phyloP scores from a whole-genome alignment of 2,329 filamentous ascomycete species.

The Phialophora macrospora region DNA sequence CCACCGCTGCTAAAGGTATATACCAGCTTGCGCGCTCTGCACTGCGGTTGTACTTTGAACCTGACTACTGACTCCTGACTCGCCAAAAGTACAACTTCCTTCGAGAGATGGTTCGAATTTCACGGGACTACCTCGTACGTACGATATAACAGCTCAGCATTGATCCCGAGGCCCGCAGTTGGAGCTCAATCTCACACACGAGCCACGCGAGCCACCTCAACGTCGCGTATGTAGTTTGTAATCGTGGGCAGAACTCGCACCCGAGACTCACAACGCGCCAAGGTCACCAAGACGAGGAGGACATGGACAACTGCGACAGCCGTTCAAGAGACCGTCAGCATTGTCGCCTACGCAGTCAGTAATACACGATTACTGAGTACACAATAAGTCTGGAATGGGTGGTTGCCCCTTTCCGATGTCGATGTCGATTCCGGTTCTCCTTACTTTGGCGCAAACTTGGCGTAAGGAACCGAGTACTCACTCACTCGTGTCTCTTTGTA shows the following conservation, averaged over 20 bases:
- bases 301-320: neutral
- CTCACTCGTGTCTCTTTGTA: no score
- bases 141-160: neutral
- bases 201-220: neutral
- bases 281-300: neutral
- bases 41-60: neutral
- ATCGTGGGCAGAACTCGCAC: no score
- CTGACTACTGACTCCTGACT: neutral
- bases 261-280: no score
- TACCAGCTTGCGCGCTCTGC: neutral
- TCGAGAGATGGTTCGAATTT: neutral
- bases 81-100: slow-evolving; percentile 10
- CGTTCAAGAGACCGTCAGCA: neutral
- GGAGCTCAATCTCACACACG: neutral
- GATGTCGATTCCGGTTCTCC: no score
- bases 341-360: neutral
- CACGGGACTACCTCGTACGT: neutral
- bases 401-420: no score
- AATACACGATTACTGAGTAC: neutral
- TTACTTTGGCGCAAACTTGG: no score
- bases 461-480: no score
- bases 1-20: neutral
- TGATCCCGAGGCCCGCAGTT: neutral
- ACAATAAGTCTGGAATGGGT: neutral
- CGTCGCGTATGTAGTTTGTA: no score